Conservation (phyloP, 73 alveolate genomes). For the Paraurostyla sp. region DNA sequence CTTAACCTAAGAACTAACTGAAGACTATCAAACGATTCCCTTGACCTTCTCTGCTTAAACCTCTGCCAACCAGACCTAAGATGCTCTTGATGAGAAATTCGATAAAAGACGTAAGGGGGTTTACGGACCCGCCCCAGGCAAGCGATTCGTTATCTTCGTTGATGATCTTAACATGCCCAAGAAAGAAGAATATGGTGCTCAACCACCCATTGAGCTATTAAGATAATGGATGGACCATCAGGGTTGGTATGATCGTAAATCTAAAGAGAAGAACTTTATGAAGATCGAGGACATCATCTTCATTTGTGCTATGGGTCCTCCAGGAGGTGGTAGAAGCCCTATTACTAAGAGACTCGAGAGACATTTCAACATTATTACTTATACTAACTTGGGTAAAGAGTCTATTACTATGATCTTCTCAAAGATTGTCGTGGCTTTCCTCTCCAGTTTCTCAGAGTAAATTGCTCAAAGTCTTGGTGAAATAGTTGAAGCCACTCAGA, state of each 20-base stretch:
- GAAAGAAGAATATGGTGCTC: constrained; percentile 98
- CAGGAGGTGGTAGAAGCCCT: constrained; percentile 99
- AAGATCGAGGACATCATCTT: constrained; percentile 95
- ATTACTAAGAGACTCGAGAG: constrained; percentile 98
- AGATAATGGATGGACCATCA: constrained; percentile 94
- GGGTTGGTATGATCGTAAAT: constrained; percentile 97
- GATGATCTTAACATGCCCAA: constrained; percentile 99
- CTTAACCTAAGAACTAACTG: constrained; percentile 85
- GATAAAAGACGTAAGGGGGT: constrained; percentile 97
- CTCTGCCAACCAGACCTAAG: constrained; percentile 91
- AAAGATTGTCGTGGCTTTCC: constrained; percentile 69
- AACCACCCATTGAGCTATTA: constrained; percentile 97
- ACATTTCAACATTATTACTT: constrained; percentile 95
- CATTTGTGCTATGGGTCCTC: constrained; percentile 99
- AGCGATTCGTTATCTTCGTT: constrained; percentile 93
- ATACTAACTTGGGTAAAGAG: constrained; percentile 85
- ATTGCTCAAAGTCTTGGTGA: constrained; percentile 47
- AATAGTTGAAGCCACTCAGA: constrained; percentile 57
- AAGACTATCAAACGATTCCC: constrained; percentile 86
- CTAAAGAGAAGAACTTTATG: constrained; percentile 85
- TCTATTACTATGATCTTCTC: constrained; percentile 64
- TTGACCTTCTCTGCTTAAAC: constrained; percentile 95
- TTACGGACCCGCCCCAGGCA: constrained; percentile 95
- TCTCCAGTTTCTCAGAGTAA: constrained; percentile 53
- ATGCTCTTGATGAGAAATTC: constrained; percentile 87